phyloP scores from a whole-genome alignment of 2,329 filamentous ascomycete genomes.

The Apiospora malaysiana region DNA sequence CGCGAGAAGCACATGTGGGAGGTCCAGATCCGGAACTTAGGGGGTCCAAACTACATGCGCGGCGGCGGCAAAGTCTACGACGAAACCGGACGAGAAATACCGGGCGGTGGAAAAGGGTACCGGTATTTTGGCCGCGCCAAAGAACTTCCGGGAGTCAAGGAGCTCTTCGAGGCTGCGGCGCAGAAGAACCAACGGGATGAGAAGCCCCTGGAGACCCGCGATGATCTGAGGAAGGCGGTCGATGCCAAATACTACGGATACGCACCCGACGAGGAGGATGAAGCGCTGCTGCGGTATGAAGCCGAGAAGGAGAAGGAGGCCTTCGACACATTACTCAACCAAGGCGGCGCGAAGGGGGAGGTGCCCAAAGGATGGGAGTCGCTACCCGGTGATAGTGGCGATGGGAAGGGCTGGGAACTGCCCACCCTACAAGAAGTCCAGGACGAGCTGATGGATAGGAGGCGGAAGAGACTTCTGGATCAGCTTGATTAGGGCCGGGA shows the following conservation, averaged over 20 bases:
- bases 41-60: slow-evolving; percentile 97
- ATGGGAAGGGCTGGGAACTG: slow-evolving; percentile 81
- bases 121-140: slow-evolving; percentile 90
- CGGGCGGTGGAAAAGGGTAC: slow-evolving; percentile 84
- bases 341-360: slow-evolving; percentile 55
- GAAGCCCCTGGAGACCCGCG: slow-evolving; percentile 70
- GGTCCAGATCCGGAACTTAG: slow-evolving; percentile 90
- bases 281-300: slow-evolving; percentile 80
- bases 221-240: slow-evolving; percentile 76
- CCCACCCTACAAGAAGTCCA: slow-evolving; percentile 93
- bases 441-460: slow-evolving; percentile 85
- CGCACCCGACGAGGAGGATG: slow-evolving; percentile 90
- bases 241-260: slow-evolving; percentile 97
- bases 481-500: slow-evolving; percentile 60
- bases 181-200: slow-evolving; percentile 57
- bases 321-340: slow-evolving; percentile 67
- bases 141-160: slow-evolving; percentile 93
- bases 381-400: slow-evolving; percentile 84
- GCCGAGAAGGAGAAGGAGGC: slow-evolving; percentile 83
- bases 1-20: slow-evolving; percentile 99
- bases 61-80: slow-evolving; percentile 73
- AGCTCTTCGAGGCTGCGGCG: slow-evolving; percentile 85
- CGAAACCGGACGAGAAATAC: slow-evolving; percentile 74
- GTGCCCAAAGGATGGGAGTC: slow-evolving; percentile 78
- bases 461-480: slow-evolving; percentile 82